A percentile compares a stretch with the other conserved stretches of the same genome.
Evolutionary conservation across 1,139 yeast species (phyloP).

Genomic region (Magnusiomyces starmeri): DNA sequence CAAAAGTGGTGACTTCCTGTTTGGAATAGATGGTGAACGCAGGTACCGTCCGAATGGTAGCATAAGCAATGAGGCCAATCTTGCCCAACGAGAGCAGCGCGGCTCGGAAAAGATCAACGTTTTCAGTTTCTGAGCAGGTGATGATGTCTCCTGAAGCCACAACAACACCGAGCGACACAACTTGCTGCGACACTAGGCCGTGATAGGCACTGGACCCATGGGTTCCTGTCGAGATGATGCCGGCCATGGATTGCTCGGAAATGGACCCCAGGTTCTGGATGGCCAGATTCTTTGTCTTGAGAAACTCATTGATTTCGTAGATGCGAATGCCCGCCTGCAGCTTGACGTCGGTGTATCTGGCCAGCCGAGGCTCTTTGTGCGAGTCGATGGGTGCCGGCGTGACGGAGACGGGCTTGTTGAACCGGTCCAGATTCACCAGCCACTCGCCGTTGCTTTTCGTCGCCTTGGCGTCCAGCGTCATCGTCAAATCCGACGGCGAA

Average conservation of each 20-base stretch:
- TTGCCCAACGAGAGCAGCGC: slow-evolving; percentile 83
- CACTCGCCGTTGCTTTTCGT: slow-evolving; percentile 44
- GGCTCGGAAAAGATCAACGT: slow-evolving; percentile 73
- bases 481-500: slow-evolving; percentile 86
- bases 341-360: slow-evolving; percentile 70
- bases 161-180: slow-evolving; percentile 61
- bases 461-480: slow-evolving; percentile 41
- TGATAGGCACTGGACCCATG: slow-evolving; percentile 94
- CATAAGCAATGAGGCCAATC: slow-evolving; percentile 81
- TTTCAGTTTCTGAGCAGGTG: slow-evolving; percentile 59
- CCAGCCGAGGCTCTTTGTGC: slow-evolving; percentile 38
- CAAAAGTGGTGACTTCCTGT: slow-evolving; percentile 76
- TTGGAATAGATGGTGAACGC: slow-evolving; percentile 71
- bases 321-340: slow-evolving; percentile 89
- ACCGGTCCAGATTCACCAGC: slow-evolving; percentile 79
- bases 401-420: slow-evolving; percentile 44
- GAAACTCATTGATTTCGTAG: slow-evolving; percentile 63
- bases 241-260: slow-evolving; percentile 89
- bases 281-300: slow-evolving; percentile 61
- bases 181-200: slow-evolving; percentile 82
- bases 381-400: slow-evolving; percentile 36
- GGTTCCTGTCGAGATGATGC: slow-evolving; percentile 91
- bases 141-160: slow-evolving; percentile 65
- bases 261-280: slow-evolving; percentile 91
- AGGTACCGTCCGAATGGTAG: slow-evolving; percentile 82